Evolutionary conservation across 805 yeast species (phyloP).

Genomic region (Metschnikowia vanudenii): DNA sequence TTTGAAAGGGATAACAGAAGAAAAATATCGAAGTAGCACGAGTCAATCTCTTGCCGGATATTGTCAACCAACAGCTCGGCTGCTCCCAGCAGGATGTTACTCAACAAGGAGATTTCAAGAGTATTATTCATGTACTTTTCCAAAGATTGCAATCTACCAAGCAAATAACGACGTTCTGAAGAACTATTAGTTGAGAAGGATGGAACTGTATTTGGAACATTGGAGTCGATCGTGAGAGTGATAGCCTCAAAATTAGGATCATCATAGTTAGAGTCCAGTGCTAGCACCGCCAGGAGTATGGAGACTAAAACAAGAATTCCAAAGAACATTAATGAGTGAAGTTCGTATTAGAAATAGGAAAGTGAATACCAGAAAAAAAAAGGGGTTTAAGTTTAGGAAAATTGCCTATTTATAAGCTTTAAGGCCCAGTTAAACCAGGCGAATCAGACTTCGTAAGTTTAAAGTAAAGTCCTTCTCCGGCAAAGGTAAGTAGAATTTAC

Average conservation of each 20-base stretch:
- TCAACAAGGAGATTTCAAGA: neutral
- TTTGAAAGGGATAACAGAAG: slow-evolving; percentile 7
- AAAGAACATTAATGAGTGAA: no score
- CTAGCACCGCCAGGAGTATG: no score
- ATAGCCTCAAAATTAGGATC: neutral
- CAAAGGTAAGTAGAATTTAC: no score
- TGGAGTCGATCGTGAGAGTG: neutral
- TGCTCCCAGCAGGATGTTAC: neutral
- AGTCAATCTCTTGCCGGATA: neutral
- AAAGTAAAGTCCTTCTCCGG: no score
- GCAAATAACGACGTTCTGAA: neutral
- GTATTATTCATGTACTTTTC: slow-evolving; percentile 3
- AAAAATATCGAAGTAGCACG: slow-evolving; percentile 1
- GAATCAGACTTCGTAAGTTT: no score
- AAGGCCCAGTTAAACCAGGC: no score
- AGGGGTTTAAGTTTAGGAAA: no score
- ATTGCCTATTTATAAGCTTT: no score
- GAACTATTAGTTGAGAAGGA: neutral
- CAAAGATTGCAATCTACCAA: neutral
- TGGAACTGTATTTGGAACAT: neutral
- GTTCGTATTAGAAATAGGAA: no score
- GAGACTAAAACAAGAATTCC: no score
- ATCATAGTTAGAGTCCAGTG: neutral
- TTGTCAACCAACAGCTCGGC: neutral
- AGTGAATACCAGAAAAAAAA: no score